Conservation (phyloP, 2,329 filamentous ascomycete species). For the Colletotrichum trifolii region DNA sequence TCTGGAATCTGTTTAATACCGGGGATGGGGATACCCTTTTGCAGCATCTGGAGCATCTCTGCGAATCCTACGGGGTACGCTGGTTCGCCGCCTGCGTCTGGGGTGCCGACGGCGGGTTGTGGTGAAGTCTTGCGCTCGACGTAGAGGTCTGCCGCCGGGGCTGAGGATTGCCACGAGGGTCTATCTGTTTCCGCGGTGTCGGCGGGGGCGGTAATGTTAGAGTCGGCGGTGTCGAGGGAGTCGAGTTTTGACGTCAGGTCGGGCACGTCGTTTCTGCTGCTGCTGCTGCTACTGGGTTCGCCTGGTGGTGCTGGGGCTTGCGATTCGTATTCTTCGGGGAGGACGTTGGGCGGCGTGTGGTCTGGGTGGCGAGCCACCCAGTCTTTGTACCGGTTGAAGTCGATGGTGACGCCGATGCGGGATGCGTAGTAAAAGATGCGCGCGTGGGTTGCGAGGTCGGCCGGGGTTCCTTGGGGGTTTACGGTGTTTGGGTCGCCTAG, state of each 20-base stretch:
- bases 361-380: slow-evolving; percentile 62
- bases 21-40: slow-evolving; percentile 83
- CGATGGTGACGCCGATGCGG: slow-evolving; percentile 63
- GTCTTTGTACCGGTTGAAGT: slow-evolving; percentile 74
- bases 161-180: slow-evolving; percentile 61
- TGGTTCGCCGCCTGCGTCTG: slow-evolving; percentile 57
- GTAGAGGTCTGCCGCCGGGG: slow-evolving; percentile 59
- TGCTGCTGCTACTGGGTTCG: background rate
- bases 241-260: slow-evolving; percentile 28
- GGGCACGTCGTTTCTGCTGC: slow-evolving; percentile 24
- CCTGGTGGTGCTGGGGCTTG: background rate
- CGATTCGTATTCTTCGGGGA: slow-evolving; percentile 47
- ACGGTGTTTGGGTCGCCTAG: slow-evolving; percentile 62
- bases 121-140: slow-evolving; percentile 50
- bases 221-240: slow-evolving; percentile 26
- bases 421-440: slow-evolving; percentile 74
- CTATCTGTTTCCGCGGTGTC: slow-evolving; percentile 8
- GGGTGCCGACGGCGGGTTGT: slow-evolving; percentile 33
- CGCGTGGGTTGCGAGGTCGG: slow-evolving; percentile 72
- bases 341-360: slow-evolving; percentile 48
- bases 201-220: background rate
- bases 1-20: slow-evolving; percentile 90
- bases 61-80: slow-evolving; percentile 86
- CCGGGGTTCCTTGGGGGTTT: slow-evolving; percentile 60
- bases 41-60: slow-evolving; percentile 86